Percentiles rank a stretch among this genome's conserved stretches.
These are phyloP conservation scores for Elaphomyces granulatus DNA, from an alignment of 495 filamentous ascomycete species.

Conservation along the genomic window DNA sequence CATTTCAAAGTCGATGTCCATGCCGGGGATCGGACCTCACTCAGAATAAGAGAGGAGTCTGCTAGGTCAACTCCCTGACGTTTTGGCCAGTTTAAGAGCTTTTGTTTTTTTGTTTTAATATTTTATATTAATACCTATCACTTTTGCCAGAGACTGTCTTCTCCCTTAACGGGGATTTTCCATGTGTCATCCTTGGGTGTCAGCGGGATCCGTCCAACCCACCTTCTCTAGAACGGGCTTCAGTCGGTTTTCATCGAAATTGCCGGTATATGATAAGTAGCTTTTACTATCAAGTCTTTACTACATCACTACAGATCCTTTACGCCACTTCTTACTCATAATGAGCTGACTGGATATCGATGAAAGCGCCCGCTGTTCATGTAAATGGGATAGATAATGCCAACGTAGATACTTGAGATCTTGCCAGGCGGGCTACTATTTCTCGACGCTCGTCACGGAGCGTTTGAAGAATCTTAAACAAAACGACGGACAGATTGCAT, in stretches of 20 bases:
- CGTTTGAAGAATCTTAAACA: constrained; percentile 23
- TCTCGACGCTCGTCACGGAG: constrained; percentile 34
- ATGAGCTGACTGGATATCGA: neutral
- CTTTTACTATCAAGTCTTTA: neutral
- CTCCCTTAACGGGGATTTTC: too few relatives aligned
- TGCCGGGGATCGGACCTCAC: too few relatives aligned
- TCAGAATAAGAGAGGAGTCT: too few relatives aligned
- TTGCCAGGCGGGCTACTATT: constrained; percentile 18
- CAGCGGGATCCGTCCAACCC: too few relatives aligned
- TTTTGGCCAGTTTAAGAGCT: neutral
- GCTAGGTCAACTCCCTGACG: too few relatives aligned
- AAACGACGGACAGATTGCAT: too few relatives aligned
- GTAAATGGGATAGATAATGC: neutral
- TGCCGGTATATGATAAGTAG: neutral
- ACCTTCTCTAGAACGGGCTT: too few relatives aligned
- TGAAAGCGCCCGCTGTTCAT: neutral
- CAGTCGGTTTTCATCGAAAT: neutral
- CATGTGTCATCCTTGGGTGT: too few relatives aligned
- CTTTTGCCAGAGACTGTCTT: too few relatives aligned
- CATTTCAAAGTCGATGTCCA: too few relatives aligned
- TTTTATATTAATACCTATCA: neutral
- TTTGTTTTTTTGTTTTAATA: neutral
- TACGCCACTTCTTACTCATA: neutral
- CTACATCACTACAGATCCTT: neutral
- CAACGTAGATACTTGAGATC: neutral